Evolutionary conservation across 768 basidiomycete genomes (phyloP).

Genomic region (Podaxis sp.): DNA sequence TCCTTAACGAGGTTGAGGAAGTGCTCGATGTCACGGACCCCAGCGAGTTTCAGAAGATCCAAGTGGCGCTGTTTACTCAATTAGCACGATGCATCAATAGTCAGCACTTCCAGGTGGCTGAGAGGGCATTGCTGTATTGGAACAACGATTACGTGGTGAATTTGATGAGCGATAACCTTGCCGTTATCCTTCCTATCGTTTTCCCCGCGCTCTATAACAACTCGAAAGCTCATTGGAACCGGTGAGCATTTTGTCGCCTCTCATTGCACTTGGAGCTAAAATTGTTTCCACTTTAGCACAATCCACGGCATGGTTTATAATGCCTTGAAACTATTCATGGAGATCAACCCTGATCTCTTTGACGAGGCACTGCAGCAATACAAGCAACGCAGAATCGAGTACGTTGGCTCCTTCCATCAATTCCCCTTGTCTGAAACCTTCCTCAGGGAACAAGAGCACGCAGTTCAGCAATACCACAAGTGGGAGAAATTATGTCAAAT

Average conservation of each 20-base stretch:
- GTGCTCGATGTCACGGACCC: slow-evolving; percentile 98
- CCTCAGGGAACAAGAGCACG: slow-evolving; percentile 82
- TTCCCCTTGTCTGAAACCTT: background rate
- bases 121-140: slow-evolving; percentile 96
- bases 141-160: slow-evolving; percentile 99
- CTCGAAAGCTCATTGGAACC: slow-evolving; percentile 97
- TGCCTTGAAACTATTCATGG: slow-evolving; percentile 97
- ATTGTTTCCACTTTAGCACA: slow-evolving; percentile 57
- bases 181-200: slow-evolving; percentile 88
- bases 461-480: slow-evolving; percentile 79
- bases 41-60: slow-evolving; percentile 94
- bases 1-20: slow-evolving; percentile 98
- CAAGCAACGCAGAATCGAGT: slow-evolving; percentile 86
- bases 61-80: slow-evolving; percentile 89
- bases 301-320: slow-evolving; percentile 99
- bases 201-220: slow-evolving; percentile 96
- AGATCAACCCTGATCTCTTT: slow-evolving; percentile 96
- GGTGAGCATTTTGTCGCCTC: slow-evolving; percentile 53
- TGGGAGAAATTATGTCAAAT: slow-evolving; percentile 86
- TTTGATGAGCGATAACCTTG: slow-evolving; percentile 95
- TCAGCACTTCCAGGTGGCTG: slow-evolving; percentile 99
- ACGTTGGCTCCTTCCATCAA: slow-evolving; percentile 31
- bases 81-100: slow-evolving; percentile 96
- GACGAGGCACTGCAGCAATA: slow-evolving; percentile 93
- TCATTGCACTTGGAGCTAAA: slow-evolving; percentile 11